A percentile compares a stretch with the other conserved stretches of the same genome.
phyloP scores from a whole-genome alignment of 495 filamentous ascomycete species.

The Aspergillus heteromorphus region DNA sequence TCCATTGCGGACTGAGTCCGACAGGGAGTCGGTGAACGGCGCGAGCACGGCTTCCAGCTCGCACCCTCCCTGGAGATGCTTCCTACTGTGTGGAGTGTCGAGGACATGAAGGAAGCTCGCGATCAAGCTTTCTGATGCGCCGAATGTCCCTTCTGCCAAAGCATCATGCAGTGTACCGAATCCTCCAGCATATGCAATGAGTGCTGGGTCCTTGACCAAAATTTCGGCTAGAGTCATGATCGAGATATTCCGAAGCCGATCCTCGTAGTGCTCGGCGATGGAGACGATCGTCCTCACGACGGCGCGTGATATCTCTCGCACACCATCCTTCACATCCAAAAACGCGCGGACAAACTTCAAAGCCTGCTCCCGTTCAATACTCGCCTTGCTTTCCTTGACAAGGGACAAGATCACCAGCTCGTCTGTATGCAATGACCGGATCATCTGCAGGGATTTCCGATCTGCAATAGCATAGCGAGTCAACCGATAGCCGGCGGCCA shows the following conservation, averaged over 20 bases:
- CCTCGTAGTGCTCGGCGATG: conserved; percentile 82
- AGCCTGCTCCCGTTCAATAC: conserved; percentile 93
- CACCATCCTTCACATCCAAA: conserved; percentile 89
- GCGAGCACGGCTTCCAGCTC: conserved; percentile 77
- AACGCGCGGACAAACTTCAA: conserved; percentile 95
- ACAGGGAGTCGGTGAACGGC: conserved; percentile 79
- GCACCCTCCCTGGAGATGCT: conserved; percentile 73
- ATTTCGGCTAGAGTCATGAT: conserved; percentile 91
- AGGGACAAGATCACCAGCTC: conserved; percentile 86
- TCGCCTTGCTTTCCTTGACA: conserved; percentile 90
- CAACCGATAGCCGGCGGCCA: conserved; percentile 89
- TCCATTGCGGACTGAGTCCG: conserved; percentile 60
- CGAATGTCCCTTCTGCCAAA: conserved; percentile 83
- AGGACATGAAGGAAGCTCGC: conserved; percentile 81
- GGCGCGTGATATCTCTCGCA: conserved; percentile 78
- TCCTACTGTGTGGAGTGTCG: conserved; percentile 74
- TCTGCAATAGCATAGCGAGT: conserved; percentile 94
- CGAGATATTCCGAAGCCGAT: conserved; percentile 81
- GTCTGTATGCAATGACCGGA: conserved; percentile 82
- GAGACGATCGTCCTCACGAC: conserved; percentile 84
- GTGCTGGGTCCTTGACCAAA: conserved; percentile 72
- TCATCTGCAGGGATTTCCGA: conserved; percentile 78
- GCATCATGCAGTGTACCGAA: conserved; percentile 78
- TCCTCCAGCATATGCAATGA: conserved; percentile 76
- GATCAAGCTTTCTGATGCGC: conserved; percentile 79